Evolutionary conservation across 2,329 filamentous ascomycete genomes (phyloP).

Genomic region (Cordyceps cicadae): DNA sequence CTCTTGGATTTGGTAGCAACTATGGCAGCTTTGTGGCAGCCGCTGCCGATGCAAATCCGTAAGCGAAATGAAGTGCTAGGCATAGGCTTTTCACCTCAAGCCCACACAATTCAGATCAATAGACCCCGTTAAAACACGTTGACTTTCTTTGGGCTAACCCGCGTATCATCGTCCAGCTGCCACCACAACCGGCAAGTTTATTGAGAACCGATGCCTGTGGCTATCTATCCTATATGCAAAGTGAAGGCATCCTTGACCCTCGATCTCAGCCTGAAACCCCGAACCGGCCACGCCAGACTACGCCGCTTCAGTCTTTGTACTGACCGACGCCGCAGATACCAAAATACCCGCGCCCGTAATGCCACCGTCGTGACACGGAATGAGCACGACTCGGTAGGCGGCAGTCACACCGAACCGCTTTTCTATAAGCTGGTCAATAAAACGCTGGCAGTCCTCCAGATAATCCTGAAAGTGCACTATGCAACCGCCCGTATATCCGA

Average conservation of each 20-base stretch:
- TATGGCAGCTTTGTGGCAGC: too few relatives aligned
- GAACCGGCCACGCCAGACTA: neutral
- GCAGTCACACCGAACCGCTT: constrained; percentile 20
- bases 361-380: constrained; percentile 53
- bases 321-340: constrained; percentile 36
- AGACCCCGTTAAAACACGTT: too few relatives aligned
- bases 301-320: constrained; percentile 27
- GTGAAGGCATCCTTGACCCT: too few relatives aligned
- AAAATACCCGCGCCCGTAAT: constrained; percentile 55
- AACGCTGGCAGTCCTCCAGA: constrained; percentile 58
- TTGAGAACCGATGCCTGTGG: neutral
- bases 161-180: neutral
- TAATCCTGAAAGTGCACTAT: constrained; percentile 75
- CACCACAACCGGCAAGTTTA: neutral
- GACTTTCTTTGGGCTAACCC: too few relatives aligned
- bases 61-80: too few relatives aligned
- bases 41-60: too few relatives aligned
- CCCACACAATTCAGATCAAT: too few relatives aligned
- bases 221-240: constrained; percentile 2
- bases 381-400: constrained; percentile 40
- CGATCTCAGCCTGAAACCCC: neutral
- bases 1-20: neutral
- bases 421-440: constrained; percentile 49
- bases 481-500: constrained; percentile 73
- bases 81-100: too few relatives aligned